Evolutionary conservation across 495 filamentous ascomycete genomes (phyloP).

Genomic region (Trypethelium eluteriae): DNA sequence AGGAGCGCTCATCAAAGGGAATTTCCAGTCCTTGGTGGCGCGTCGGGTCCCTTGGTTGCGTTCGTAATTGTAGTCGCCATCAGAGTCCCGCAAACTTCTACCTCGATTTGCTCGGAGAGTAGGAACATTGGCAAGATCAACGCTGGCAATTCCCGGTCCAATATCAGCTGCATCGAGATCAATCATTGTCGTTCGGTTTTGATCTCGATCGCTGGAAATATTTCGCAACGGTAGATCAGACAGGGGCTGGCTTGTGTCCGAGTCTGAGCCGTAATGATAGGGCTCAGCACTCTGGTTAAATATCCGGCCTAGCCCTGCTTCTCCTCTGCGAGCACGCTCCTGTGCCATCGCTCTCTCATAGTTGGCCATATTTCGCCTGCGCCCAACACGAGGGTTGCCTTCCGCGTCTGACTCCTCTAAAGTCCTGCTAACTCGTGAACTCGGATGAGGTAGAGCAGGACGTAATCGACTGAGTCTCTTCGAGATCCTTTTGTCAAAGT

Average conservation of each 20-base stretch:
- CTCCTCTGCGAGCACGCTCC: conserved; percentile 27
- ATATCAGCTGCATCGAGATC: conserved; percentile 48
- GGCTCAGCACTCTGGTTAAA: conserved; percentile 29
- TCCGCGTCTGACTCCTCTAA: conserved; percentile 12
- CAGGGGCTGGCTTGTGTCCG: conserved; percentile 20
- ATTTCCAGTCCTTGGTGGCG: conserved; percentile 36
- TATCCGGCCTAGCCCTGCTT: conserved; percentile 27
- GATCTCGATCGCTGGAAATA: conserved; percentile 24
- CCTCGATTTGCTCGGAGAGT: conserved; percentile 48
- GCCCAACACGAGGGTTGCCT: conserved; percentile 16
- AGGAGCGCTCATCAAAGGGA: conserved; percentile 44
- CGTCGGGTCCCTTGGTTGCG: conserved; percentile 28
- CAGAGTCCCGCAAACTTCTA: conserved; percentile 34
- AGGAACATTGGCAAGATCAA: conserved; percentile 51
- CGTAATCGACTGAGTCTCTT: conserved; percentile 14
- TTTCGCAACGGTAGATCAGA: conserved; percentile 35
- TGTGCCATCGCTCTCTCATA: conserved; percentile 24
- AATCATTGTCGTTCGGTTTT: conserved; percentile 35
- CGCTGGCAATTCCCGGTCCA: conserved; percentile 42
- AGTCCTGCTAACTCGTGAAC: conserved; percentile 12
- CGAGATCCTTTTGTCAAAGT: conserved; percentile 55
- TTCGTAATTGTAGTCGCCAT: conserved; percentile 26
- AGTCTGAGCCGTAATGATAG: conserved; percentile 21
- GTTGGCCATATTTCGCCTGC: conserved; percentile 22
- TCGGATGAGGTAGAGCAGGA: conserved; percentile 14